phyloP scores from a whole-genome alignment of 352 stramenopile species.

The Phytopythium chamaehyphon region DNA sequence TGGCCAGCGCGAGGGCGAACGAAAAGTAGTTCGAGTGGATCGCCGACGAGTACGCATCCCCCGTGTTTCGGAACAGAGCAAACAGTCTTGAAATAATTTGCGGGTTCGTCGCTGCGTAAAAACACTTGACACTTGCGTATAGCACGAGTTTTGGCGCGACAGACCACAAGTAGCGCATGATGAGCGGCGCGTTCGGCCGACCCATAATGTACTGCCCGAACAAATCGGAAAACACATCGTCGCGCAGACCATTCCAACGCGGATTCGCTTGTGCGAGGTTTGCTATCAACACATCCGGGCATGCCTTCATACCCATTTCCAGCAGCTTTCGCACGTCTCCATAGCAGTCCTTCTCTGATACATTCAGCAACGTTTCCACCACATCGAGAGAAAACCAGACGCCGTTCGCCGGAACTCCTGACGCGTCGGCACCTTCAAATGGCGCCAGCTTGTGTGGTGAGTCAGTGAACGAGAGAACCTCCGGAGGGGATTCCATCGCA shows the following conservation, averaged over 20 bases:
- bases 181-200: slow-evolving; percentile 79
- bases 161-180: slow-evolving; percentile 86
- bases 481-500: slow-evolving; percentile 71
- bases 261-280: slow-evolving; percentile 75
- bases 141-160: slow-evolving; percentile 84
- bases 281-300: slow-evolving; percentile 82
- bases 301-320: slow-evolving; percentile 77
- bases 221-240: slow-evolving; percentile 86
- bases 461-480: slow-evolving; percentile 78
- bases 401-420: slow-evolving; percentile 78
- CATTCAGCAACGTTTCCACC: slow-evolving; percentile 72
- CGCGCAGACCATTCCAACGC: slow-evolving; percentile 77
- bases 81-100: slow-evolving; percentile 83
- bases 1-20: slow-evolving; percentile 75
- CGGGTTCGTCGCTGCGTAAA: slow-evolving; percentile 71
- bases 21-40: slow-evolving; percentile 90
- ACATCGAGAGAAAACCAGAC: slow-evolving; percentile 86
- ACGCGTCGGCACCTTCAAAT: slow-evolving; percentile 85
- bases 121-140: slow-evolving; percentile 85
- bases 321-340: slow-evolving; percentile 77
- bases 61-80: slow-evolving; percentile 80
- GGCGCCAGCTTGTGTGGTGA: slow-evolving; percentile 76
- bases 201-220: slow-evolving; percentile 87
- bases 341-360: slow-evolving; percentile 85
- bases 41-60: slow-evolving; percentile 71